Percentiles rank a stretch among this genome's conserved stretches.
Conservation (phyloP, 345 rosid species). For the Limnanthes douglasii region DNA sequence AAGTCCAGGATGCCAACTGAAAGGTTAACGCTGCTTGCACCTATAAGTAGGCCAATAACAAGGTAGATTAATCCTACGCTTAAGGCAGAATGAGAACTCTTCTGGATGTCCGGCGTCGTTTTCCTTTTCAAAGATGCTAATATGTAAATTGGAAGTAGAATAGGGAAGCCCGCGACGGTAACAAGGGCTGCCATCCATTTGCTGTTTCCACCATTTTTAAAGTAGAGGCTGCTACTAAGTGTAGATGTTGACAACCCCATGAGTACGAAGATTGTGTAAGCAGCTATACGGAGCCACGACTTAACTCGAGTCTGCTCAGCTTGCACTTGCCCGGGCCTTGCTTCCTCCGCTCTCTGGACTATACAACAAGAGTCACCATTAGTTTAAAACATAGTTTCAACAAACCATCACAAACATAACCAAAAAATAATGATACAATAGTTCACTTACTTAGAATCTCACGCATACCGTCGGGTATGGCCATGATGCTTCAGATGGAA, state of each 20-base stretch:
- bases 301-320: too few species aligned
- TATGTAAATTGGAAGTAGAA: conserved; percentile 30
- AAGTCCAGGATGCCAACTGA: conserved; percentile 35
- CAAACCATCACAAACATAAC: too few species aligned
- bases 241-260: conserved; percentile 26
- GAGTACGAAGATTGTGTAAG: conserved; percentile 22
- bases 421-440: too few species aligned
- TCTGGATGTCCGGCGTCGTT: conserved; percentile 1
- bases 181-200: conserved; percentile 35
- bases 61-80: conserved; percentile 16
- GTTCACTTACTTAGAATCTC: too few species aligned
- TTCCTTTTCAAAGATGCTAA: conserved; percentile 9
- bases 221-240: conserved; percentile 44
- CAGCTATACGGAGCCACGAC: conserved; percentile 21
- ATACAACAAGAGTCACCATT: too few species aligned
- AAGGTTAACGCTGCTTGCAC: conserved; percentile 13
- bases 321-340: too few species aligned
- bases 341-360: too few species aligned
- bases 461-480: too few species aligned
- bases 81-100: conserved; percentile 5
- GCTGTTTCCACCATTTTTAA: conserved; percentile 40
- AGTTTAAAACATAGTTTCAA: too few species aligned
- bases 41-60: conserved; percentile 24
- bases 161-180: conserved; percentile 33
- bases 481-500: too few species aligned